Evolutionary conservation across 306 rosid species (phyloP).

Genomic region (Pyrus communis): DNA sequence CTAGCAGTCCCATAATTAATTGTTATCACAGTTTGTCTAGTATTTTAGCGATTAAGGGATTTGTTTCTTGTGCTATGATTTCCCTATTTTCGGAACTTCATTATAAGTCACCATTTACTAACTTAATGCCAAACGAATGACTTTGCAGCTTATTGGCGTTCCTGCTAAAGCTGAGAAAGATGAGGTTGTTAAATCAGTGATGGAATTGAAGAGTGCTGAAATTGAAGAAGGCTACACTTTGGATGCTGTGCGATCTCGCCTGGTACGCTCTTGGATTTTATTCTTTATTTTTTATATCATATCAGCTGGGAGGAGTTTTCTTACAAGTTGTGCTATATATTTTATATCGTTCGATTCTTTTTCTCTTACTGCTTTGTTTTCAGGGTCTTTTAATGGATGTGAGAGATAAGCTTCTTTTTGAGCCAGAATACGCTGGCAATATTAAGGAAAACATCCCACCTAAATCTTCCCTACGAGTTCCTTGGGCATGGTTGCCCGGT

Average conservation of each 20-base stretch:
- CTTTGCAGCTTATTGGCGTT: constrained; percentile 82
- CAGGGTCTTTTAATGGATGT: constrained; percentile 89
- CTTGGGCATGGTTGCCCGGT: constrained; percentile 89
- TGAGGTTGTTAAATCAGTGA: constrained; percentile 88
- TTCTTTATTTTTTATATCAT: not conserved
- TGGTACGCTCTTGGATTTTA: constrained; percentile 33
- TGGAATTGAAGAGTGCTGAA: constrained; percentile 72
- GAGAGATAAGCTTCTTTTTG: constrained; percentile 96
- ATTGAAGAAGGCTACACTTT: constrained; percentile 84
- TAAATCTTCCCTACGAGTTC: constrained; percentile 65
- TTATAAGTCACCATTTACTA: constrained; percentile 15
- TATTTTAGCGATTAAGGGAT: not conserved
- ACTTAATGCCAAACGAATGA: constrained; percentile 7
- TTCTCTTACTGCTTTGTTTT: constrained; percentile 13
- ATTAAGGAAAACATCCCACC: constrained; percentile 76
- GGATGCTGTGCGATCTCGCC: constrained; percentile 71
- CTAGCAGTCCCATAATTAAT: not conserved
- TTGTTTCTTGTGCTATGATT: not conserved
- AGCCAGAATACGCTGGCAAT: constrained; percentile 88
- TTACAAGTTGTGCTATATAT: not conserved
- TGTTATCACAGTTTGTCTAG: not conserved
- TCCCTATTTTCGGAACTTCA: not conserved
- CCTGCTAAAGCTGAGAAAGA: constrained; percentile 85
- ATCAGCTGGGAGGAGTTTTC: not conserved
- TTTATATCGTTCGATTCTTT: not conserved